These are phyloP conservation scores for Aspergillus texensis DNA, from an alignment of 2,329 filamentous ascomycete species.

Conservation along the genomic window DNA sequence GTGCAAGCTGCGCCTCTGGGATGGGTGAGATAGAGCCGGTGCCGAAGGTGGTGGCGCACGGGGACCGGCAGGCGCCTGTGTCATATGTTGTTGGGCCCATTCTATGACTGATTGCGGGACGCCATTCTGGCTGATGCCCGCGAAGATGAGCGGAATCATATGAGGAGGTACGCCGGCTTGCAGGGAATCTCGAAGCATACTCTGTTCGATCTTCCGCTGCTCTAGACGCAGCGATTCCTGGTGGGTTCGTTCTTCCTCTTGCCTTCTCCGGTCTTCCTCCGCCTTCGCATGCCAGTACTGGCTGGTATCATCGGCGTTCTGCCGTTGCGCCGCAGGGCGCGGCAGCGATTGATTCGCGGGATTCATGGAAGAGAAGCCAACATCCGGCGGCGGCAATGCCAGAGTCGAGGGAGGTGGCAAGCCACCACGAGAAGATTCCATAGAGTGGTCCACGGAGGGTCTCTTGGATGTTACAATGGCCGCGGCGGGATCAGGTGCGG, in stretches of 20 bases:
- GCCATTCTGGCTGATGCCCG: conserved; percentile 67
- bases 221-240: conserved; percentile 69
- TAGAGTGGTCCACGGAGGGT: conserved; percentile 55
- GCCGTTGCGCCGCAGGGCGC: conserved; percentile 67
- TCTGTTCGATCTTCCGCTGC: conserved; percentile 71
- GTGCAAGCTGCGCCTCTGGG: conserved; percentile 25
- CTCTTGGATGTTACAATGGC: conserved; percentile 26
- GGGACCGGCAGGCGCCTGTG: conserved; percentile 34
- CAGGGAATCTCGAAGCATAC: conserved; percentile 70
- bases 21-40: conserved; percentile 21
- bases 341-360: conserved; percentile 58
- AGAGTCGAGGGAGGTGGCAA: conserved; percentile 70
- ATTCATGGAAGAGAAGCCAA: conserved; percentile 31
- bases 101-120: conserved; percentile 65
- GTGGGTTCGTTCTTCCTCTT: conserved; percentile 71
- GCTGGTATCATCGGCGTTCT: conserved; percentile 70
- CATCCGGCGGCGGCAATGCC: conserved; percentile 55
- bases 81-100: conserved; percentile 69
- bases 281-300: conserved; percentile 70
- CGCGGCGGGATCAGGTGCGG: conserved; percentile 35
- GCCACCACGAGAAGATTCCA: conserved; percentile 71
- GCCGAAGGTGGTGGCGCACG: conserved; percentile 25
- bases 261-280: conserved; percentile 66
- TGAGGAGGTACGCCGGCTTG: conserved; percentile 71
- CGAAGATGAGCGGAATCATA: conserved; percentile 75